These are phyloP conservation scores for Claviceps africana DNA, from an alignment of 2,329 filamentous ascomycete species.

Conservation along the genomic window DNA sequence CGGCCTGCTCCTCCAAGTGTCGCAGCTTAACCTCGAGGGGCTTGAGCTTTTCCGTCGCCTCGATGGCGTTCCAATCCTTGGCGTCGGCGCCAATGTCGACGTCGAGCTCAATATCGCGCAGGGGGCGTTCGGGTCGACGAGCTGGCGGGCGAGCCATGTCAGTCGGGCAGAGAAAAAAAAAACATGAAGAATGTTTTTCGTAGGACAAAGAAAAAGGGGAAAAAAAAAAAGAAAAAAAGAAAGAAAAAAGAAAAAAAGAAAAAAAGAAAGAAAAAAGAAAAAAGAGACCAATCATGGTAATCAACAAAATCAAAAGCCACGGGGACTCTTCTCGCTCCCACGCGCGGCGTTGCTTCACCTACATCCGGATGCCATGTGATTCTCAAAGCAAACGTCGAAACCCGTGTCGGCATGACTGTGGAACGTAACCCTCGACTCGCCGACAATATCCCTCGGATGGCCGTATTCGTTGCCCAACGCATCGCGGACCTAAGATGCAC, in stretches of 20 bases:
- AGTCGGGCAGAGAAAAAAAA: neutral
- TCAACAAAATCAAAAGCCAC: no score
- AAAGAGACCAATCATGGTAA: no score
- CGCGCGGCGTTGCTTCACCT: constrained; percentile 21
- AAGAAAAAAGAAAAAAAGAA: neutral
- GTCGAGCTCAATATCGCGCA: constrained; percentile 74
- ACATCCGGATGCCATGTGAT: constrained; percentile 53
- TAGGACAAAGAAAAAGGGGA: neutral
- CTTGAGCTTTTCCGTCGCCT: constrained; percentile 94
- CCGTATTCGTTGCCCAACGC: constrained; percentile 93
- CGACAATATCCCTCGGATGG: constrained; percentile 75
- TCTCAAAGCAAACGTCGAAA: constrained; percentile 96
- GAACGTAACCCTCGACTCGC: constrained; percentile 86
- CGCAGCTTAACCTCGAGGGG: constrained; percentile 90
- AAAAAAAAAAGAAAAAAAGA: neutral
- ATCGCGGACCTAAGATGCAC: constrained; percentile 95
- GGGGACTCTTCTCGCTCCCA: no score
- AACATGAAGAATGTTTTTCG: neutral
- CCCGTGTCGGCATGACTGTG: constrained; percentile 83
- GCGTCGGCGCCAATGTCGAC: constrained; percentile 94
- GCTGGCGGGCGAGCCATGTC: constrained; percentile 14
- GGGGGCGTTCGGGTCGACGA: constrained; percentile 31
- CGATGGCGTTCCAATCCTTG: constrained; percentile 94
- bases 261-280: neutral
- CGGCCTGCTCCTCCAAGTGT: constrained; percentile 79